phyloP scores from a whole-genome alignment of 331 rosid species.

The Malus hybrid region DNA sequence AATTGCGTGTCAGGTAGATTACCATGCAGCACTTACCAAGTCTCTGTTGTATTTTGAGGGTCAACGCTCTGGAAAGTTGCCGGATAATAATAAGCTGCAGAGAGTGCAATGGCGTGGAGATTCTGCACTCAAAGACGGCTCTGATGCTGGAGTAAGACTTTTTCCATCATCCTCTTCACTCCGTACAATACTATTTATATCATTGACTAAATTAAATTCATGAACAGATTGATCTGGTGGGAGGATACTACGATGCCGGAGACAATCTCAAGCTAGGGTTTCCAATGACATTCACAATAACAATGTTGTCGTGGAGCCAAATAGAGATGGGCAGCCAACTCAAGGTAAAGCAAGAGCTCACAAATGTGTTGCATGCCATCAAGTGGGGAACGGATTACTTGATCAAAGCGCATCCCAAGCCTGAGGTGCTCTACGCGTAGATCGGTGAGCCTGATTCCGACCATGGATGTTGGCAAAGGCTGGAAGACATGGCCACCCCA shows the following conservation, averaged over 20 bases:
- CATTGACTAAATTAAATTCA: background rate
- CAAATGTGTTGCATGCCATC: constrained; percentile 30
- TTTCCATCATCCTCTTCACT: no score
- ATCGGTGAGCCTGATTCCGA: constrained; percentile 39
- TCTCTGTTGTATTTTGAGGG: constrained; percentile 15
- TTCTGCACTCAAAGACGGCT: constrained; percentile 27
- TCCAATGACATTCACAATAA: constrained; percentile 47
- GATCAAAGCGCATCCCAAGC: constrained; percentile 31
- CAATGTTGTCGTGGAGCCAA: constrained; percentile 58
- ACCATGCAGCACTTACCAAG: constrained; percentile 10
- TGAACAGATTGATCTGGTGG: constrained; percentile 35
- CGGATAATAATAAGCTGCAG: constrained; percentile 3
- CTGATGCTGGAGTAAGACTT: constrained; percentile 19
- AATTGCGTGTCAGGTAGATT: background rate
- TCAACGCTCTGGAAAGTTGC: constrained; percentile 23
- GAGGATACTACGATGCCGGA: constrained; percentile 62
- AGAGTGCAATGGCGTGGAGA: constrained; percentile 26
- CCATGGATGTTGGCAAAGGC: constrained; percentile 53
- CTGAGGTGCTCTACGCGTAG: constrained; percentile 29
- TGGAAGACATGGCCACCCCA: constrained; percentile 49
- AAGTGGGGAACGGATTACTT: constrained; percentile 54
- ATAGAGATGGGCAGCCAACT: constrained; percentile 28
- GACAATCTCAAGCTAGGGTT: constrained; percentile 54
- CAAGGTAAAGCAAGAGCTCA: background rate
- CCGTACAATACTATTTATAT: no score